Percentiles rank a stretch among this genome's conserved stretches.
Conservation (phyloP, 140 eudicot genomes). For the Senecio squalidus region DNA sequence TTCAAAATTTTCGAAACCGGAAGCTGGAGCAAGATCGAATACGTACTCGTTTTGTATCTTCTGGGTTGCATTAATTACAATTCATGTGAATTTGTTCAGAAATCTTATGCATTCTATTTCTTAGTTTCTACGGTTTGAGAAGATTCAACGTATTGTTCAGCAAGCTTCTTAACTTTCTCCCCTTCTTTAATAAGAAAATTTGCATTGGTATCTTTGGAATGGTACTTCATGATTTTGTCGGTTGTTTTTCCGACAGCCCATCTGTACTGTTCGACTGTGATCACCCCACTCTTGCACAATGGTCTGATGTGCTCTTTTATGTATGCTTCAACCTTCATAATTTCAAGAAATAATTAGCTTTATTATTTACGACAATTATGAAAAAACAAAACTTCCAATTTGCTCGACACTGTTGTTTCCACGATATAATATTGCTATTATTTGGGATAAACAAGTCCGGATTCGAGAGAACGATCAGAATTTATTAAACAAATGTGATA, state of each 20-base stretch:
- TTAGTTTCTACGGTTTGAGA: slow-evolving; percentile 53
- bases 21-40: not conserved
- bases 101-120: slow-evolving; percentile 9
- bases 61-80: not conserved
- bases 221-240: slow-evolving; percentile 88
- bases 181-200: slow-evolving; percentile 97
- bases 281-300: slow-evolving; percentile 97
- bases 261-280: slow-evolving; percentile 82
- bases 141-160: slow-evolving; percentile 86
- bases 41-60: not conserved
- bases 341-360: slow-evolving; percentile 3
- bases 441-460: no score
- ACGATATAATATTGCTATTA: no score
- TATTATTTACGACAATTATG: not conserved
- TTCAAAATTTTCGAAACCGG: not conserved
- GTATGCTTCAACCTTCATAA: slow-evolving; percentile 82
- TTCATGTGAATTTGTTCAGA: not conserved
- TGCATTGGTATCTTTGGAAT: slow-evolving; percentile 76
- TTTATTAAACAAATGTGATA: not conserved
- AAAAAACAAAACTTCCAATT: not conserved
- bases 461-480: no score
- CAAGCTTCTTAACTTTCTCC: slow-evolving; percentile 93
- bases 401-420: not conserved
- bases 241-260: slow-evolving; percentile 93
- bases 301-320: slow-evolving; percentile 95